phyloP scores from a whole-genome alignment of 1,284 basidiomycete species.

The Anthracocystis walkeri region DNA sequence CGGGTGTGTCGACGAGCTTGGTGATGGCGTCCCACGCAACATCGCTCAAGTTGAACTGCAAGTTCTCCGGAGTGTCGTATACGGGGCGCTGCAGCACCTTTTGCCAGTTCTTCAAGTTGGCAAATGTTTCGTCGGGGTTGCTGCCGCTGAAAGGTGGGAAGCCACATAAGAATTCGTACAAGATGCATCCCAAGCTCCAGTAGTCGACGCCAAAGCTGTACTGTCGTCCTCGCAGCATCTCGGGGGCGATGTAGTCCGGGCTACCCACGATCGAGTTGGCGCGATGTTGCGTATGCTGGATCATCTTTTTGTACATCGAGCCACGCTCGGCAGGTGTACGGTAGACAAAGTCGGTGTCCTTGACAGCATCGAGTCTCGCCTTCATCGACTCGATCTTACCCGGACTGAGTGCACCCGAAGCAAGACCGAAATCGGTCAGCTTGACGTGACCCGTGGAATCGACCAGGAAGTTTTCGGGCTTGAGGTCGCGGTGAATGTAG shows the following conservation, averaged over 20 bases:
- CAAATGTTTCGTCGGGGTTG: slow-evolving; percentile 98
- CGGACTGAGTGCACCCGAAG: slow-evolving; percentile 95
- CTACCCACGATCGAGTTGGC: slow-evolving; percentile 98
- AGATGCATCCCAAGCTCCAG: slow-evolving; percentile 97
- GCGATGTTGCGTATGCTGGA: slow-evolving; percentile 86
- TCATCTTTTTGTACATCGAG: slow-evolving; percentile 91
- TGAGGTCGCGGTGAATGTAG: slow-evolving; percentile 86
- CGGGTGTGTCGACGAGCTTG: slow-evolving; percentile 81
- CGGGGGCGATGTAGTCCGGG: slow-evolving; percentile 85
- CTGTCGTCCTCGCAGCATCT: slow-evolving; percentile 92
- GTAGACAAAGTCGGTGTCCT: slow-evolving; percentile 89
- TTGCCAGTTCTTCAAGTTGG: slow-evolving; percentile 97
- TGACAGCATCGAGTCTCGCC: slow-evolving; percentile 95
- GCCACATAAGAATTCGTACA: slow-evolving; percentile 88
- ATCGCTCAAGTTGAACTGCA: slow-evolving; percentile 96
- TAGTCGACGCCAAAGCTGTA: slow-evolving; percentile 97
- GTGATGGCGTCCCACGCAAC: slow-evolving; percentile 96
- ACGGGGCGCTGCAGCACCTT: slow-evolving; percentile 88
- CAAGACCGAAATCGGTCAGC: slow-evolving; percentile 96
- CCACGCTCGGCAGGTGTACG: slow-evolving; percentile 94
- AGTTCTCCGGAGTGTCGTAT: slow-evolving; percentile 94
- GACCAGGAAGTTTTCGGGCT: slow-evolving; percentile 99
- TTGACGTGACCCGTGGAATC: slow-evolving; percentile 97
- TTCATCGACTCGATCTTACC: slow-evolving; percentile 93
- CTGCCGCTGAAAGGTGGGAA: slow-evolving; percentile 98